Conservation (phyloP, 805 yeast species). For the Hermanozyma aechmeae region DNA sequence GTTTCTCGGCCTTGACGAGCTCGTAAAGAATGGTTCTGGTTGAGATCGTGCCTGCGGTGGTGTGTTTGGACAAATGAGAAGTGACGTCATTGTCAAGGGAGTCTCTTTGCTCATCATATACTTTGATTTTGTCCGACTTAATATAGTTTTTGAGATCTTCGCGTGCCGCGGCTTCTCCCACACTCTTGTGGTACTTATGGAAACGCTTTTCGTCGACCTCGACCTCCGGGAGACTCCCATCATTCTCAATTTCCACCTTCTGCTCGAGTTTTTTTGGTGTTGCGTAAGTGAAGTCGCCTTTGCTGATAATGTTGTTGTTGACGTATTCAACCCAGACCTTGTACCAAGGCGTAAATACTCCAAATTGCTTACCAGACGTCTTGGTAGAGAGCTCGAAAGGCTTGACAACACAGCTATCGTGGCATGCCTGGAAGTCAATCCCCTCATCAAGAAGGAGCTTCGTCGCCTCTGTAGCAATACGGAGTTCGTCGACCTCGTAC, state of each 20-base stretch:
- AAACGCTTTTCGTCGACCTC: constrained; percentile 12
- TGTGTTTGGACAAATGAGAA: constrained; percentile 37
- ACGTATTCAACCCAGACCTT: constrained; percentile 26
- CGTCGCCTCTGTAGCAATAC: constrained; percentile 15
- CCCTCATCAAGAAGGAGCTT: constrained; percentile 6
- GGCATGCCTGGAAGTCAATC: constrained; percentile 17
- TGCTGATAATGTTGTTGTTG: constrained; percentile 7
- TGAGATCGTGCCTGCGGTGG: constrained; percentile 39
- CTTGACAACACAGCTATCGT: constrained; percentile 33
- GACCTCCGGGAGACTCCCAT: constrained; percentile 1
- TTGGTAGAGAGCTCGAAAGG: constrained; percentile 28
- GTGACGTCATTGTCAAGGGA: constrained; percentile 18
- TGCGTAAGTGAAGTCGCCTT: constrained; percentile 6
- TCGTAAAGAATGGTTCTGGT: constrained; percentile 27
- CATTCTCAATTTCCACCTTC: not conserved
- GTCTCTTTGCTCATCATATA: constrained; percentile 25
- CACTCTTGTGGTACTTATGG: constrained; percentile 14
- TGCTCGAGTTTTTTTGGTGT: constrained; percentile 7
- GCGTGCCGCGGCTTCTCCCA: constrained; percentile 27
- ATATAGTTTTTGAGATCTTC: constrained; percentile 11
- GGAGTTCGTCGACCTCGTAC: constrained; percentile 38
- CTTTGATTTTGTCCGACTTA: constrained; percentile 13
- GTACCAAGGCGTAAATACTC: constrained; percentile 38
- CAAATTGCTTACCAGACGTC: constrained; percentile 27
- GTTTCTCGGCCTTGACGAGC: constrained; percentile 15